phyloP scores from a whole-genome alignment of 2,329 filamentous ascomycete genomes.

The Penicillium sp. region DNA sequence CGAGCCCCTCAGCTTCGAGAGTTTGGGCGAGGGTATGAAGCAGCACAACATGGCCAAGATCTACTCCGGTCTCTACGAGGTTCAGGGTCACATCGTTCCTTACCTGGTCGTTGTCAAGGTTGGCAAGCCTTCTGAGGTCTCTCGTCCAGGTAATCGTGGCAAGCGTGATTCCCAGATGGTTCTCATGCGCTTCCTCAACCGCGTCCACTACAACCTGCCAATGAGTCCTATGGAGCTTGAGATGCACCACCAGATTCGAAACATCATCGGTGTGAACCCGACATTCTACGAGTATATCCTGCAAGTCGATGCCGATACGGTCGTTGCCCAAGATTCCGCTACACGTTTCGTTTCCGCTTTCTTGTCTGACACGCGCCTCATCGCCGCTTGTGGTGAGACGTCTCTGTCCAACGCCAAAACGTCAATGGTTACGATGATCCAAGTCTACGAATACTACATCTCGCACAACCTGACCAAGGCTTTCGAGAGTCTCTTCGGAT shows the following conservation, averaged over 20 bases:
- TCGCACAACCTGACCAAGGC: slow-evolving; percentile 96
- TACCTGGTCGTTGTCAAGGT: slow-evolving; percentile 97
- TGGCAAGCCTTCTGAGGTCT: slow-evolving; percentile 77
- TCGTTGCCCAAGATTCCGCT: slow-evolving; percentile 84
- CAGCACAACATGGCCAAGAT: slow-evolving; percentile 99
- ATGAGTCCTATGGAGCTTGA: slow-evolving; percentile 98
- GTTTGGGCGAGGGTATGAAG: slow-evolving; percentile 90
- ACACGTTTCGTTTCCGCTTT: slow-evolving; percentile 92
- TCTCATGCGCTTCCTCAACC: slow-evolving; percentile 98
- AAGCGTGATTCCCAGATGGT: slow-evolving; percentile 99
- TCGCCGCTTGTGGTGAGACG: slow-evolving; percentile 93
- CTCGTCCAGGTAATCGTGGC: slow-evolving; percentile 85
- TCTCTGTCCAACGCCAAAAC: slow-evolving; percentile 88
- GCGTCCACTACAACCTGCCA: slow-evolving; percentile 92
- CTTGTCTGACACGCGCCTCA: slow-evolving; percentile 87
- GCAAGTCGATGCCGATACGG: slow-evolving; percentile 96
- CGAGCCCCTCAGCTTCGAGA: slow-evolving; percentile 94
- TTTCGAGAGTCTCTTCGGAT: slow-evolving; percentile 95
- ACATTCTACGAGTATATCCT: slow-evolving; percentile 97
- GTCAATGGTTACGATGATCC: slow-evolving; percentile 97
- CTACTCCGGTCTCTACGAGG: slow-evolving; percentile 96
- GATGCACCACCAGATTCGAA: slow-evolving; percentile 98
- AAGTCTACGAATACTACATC: slow-evolving; percentile 99
- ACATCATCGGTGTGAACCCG: slow-evolving; percentile 98
- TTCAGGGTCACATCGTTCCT: slow-evolving; percentile 95